Percentiles rank a stretch among this genome's conserved stretches.
These are phyloP conservation scores for Themeda triandra DNA, from an alignment of 176 grass and related monocot genomes.

Conservation along the genomic window DNA sequence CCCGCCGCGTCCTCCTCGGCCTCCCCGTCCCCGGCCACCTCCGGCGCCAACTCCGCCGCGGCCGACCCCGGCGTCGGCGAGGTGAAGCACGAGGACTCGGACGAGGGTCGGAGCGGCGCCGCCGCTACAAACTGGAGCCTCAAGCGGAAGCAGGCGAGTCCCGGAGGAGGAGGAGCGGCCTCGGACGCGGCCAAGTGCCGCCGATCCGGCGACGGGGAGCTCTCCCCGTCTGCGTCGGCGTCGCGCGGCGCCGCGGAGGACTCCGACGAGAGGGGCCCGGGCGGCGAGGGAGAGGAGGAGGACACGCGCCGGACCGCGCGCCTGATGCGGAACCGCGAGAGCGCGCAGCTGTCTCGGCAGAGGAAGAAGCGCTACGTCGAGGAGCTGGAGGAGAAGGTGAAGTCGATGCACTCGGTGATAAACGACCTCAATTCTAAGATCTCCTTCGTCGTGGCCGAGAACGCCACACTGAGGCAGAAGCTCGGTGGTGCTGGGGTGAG, in stretches of 20 bases:
- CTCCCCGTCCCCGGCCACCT: slow-evolving; percentile 58
- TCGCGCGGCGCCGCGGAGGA: slow-evolving; percentile 35
- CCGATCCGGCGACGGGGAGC: slow-evolving; percentile 48
- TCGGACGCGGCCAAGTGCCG: slow-evolving; percentile 48
- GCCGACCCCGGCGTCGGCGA: slow-evolving; percentile 24
- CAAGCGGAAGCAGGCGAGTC: slow-evolving; percentile 68
- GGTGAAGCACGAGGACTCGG: slow-evolving; percentile 63
- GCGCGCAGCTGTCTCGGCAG: slow-evolving; percentile 92
- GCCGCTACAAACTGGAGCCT: slow-evolving; percentile 39
- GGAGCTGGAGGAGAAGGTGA: slow-evolving; percentile 93
- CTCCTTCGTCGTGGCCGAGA: slow-evolving; percentile 78
- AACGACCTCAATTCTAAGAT: slow-evolving; percentile 85
- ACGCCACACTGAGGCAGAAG: slow-evolving; percentile 67
- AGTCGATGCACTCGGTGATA: slow-evolving; percentile 80
- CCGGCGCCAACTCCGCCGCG: slow-evolving; percentile 45
- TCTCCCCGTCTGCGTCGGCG: slow-evolving; percentile 33
- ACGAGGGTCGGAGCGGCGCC: slow-evolving; percentile 37
- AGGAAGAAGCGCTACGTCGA: slow-evolving; percentile 91
- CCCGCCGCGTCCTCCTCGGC: slow-evolving; percentile 13
- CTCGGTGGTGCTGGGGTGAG: slow-evolving; percentile 35
- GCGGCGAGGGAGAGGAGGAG: slow-evolving; percentile 42
- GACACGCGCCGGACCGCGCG: slow-evolving; percentile 61
- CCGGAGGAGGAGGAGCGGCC: not conserved
- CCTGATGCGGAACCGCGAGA: slow-evolving; percentile 89
- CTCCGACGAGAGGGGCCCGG: slow-evolving; percentile 21